A percentile compares a stretch with the other conserved stretches of the same genome.
Evolutionary conservation across 345 rosid genomes (phyloP).

Genomic region (Dovyalis caffra): DNA sequence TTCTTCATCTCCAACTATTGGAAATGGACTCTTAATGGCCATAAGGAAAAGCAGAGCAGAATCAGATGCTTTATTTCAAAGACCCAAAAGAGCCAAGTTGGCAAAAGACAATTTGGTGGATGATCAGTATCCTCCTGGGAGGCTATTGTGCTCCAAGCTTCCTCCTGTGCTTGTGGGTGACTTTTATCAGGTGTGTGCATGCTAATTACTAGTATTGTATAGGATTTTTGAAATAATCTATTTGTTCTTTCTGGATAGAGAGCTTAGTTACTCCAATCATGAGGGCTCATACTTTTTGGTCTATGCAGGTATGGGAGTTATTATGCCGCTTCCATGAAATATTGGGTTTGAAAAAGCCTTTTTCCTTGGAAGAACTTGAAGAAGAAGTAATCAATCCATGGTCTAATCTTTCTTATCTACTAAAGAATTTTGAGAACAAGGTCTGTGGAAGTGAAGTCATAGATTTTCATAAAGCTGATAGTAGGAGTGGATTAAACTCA

Average conservation of each 20-base stretch:
- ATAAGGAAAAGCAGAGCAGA: slow-evolving; percentile 47
- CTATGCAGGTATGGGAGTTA: slow-evolving; percentile 72
- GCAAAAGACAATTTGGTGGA: slow-evolving; percentile 30
- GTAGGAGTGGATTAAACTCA: slow-evolving; percentile 23
- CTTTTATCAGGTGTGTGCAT: slow-evolving; percentile 68
- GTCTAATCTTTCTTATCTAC: slow-evolving; percentile 37
- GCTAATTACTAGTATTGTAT: slow-evolving; percentile 3
- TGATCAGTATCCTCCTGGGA: slow-evolving; percentile 61
- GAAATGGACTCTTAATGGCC: slow-evolving; percentile 57
- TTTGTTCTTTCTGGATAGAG: not conserved
- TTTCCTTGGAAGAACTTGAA: slow-evolving; percentile 58
- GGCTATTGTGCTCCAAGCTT: slow-evolving; percentile 58
- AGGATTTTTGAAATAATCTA: slow-evolving; percentile 12
- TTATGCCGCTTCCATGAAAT: slow-evolving; percentile 71
- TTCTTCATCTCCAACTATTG: slow-evolving; percentile 49
- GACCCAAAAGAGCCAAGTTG: slow-evolving; percentile 48
- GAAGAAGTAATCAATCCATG: slow-evolving; percentile 72
- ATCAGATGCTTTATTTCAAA: slow-evolving; percentile 38
- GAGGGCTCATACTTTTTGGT: slow-evolving; percentile 13
- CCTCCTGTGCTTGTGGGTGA: slow-evolving; percentile 82
- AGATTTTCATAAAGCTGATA: slow-evolving; percentile 30
- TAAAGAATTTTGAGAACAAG: slow-evolving; percentile 36
- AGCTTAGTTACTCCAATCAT: slow-evolving; percentile 6
- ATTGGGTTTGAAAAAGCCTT: slow-evolving; percentile 66
- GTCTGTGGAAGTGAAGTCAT: slow-evolving; percentile 30